Percentiles rank a stretch among this genome's conserved stretches.
phyloP scores from a whole-genome alignment of 2,329 filamentous ascomycete species.

The Diaporthe australafricana region DNA sequence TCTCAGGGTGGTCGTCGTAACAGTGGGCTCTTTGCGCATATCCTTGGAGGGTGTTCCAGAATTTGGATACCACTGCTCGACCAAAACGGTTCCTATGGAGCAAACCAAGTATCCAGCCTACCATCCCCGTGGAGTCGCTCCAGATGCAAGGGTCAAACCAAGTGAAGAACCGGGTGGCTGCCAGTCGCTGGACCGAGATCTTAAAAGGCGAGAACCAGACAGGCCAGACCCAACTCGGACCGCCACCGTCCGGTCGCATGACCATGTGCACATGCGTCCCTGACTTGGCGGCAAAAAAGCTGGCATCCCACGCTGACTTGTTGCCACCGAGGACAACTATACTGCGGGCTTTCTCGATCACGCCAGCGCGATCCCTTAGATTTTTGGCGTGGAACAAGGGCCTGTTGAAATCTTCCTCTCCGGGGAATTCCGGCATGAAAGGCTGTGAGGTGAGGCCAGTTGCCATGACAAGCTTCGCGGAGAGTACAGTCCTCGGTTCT shows the following conservation, averaged over 20 bases:
- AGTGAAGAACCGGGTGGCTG: neutral
- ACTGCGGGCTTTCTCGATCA: neutral
- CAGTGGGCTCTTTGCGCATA: neutral
- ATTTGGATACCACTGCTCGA: no score
- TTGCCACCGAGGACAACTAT: neutral
- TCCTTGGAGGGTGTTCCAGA: no score
- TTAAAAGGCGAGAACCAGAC: neutral
- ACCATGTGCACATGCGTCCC: neutral
- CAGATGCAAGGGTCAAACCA: neutral
- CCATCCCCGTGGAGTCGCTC: neutral
- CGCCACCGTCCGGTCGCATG: neutral
- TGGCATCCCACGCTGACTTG: constrained; percentile 11
- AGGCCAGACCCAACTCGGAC: neutral
- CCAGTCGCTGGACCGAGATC: neutral
- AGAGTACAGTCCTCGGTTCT: neutral
- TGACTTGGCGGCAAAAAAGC: neutral
- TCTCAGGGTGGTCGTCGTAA: neutral
- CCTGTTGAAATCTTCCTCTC: neutral
- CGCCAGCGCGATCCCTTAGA: neutral
- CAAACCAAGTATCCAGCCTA: no score
- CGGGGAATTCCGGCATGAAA: neutral
- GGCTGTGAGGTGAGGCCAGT: neutral
- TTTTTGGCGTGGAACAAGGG: neutral
- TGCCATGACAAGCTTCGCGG: neutral
- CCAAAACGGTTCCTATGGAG: no score